Conservation (phyloP, 1,139 yeast genomes). For the Trichomonascaceae sp. region DNA sequence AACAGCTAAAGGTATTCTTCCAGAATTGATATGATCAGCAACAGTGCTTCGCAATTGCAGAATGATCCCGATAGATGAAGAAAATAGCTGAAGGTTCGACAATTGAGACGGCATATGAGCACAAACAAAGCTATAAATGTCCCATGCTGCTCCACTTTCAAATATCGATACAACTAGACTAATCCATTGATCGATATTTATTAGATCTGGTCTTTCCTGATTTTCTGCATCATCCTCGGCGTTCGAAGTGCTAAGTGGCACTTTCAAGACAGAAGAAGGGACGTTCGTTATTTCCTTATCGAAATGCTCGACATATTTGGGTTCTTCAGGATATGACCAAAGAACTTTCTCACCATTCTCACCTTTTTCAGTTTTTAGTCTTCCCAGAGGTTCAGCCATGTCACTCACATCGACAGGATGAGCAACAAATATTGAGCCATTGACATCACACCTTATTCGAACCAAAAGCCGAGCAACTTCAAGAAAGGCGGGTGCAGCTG, state of each 20-base stretch:
- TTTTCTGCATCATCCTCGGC: background rate
- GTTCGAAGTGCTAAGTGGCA: conserved; percentile 1
- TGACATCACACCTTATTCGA: conserved; percentile 49
- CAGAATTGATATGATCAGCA: conserved; percentile 53
- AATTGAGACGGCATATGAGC: conserved; percentile 71
- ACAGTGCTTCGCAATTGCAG: conserved; percentile 43
- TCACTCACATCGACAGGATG: conserved; percentile 63
- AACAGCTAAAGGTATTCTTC: conserved; percentile 35
- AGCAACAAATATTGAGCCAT: conserved; percentile 44
- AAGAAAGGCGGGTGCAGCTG: conserved; percentile 35
- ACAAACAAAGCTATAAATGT: conserved; percentile 58
- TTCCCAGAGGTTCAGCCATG: conserved; percentile 39
- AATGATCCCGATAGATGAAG: conserved; percentile 41
- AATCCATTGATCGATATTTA: conserved; percentile 52
- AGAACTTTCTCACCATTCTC: conserved; percentile 14
- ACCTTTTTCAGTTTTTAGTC: conserved; percentile 5
- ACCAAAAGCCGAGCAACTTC: conserved; percentile 49
- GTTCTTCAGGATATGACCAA: conserved; percentile 61
- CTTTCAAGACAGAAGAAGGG: conserved; percentile 28
- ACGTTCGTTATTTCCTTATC: conserved; percentile 37
- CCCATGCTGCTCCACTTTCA: conserved; percentile 57
- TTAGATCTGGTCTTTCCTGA: conserved; percentile 10
- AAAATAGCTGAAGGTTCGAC: conserved; percentile 54
- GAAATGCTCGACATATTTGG: conserved; percentile 4
- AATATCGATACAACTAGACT: conserved; percentile 45